These are phyloP conservation scores for Paramecium bursaria DNA, from an alignment of 73 alveolate genomes.

Conservation along the genomic window DNA sequence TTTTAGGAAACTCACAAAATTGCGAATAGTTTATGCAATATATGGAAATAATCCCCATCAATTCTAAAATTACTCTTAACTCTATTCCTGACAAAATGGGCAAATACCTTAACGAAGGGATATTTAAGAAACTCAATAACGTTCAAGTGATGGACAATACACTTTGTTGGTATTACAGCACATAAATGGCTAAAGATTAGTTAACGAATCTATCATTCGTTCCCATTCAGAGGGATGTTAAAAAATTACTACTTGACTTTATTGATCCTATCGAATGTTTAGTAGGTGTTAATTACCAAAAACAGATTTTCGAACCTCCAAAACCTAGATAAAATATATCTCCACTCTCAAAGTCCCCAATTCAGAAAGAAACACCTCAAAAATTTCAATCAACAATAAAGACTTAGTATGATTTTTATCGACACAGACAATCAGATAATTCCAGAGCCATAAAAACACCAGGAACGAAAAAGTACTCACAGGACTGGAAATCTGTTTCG, in stretches of 20 bases:
- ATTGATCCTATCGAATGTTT: conserved; percentile 27
- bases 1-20: conserved; percentile 19
- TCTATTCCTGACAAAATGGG: conserved; percentile 42
- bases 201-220: background rate
- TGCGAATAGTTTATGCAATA: conserved; percentile 31
- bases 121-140: background rate
- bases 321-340: too few relatives aligned
- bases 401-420: too few relatives aligned
- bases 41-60: conserved; percentile 8
- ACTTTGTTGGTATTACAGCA: conserved; percentile 53
- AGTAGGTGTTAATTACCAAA: too few relatives aligned
- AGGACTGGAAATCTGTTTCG: too few relatives aligned
- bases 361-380: too few relatives aligned
- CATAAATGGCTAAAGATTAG: conserved; percentile 52
- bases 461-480: too few relatives aligned
- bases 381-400: too few relatives aligned
- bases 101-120: background rate
- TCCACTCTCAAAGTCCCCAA: too few relatives aligned
- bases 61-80: conserved; percentile 13
- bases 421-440: too few relatives aligned
- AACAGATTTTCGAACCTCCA: too few relatives aligned
- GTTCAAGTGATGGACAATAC: conserved; percentile 2
- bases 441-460: too few relatives aligned
- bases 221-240: background rate
- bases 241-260: conserved; percentile 13